These are phyloP conservation scores for Phytophthora fragariaefolia DNA, from an alignment of 352 stramenopile genomes.

Conservation along the genomic window DNA sequence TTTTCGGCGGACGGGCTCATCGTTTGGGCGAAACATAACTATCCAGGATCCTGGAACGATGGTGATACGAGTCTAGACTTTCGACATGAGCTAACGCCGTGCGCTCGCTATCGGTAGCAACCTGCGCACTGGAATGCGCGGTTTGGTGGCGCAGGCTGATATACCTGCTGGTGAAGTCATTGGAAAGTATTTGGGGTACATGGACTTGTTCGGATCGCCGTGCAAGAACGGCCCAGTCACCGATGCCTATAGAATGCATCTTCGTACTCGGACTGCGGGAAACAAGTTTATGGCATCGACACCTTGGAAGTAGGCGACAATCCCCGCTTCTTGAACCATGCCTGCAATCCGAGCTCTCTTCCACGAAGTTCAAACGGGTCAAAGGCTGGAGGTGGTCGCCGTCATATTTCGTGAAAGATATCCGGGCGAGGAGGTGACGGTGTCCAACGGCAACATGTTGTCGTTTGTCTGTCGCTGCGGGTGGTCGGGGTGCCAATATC, in stretches of 20 bases:
- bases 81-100: background rate
- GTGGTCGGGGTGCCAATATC: constrained; percentile 1
- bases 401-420: background rate
- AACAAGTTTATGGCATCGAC: background rate
- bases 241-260: background rate
- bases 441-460: background rate
- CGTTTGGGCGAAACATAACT: background rate
- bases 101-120: background rate
- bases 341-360: background rate
- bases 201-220: background rate
- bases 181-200: background rate
- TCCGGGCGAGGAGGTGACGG: background rate
- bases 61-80: background rate
- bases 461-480: background rate
- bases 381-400: background rate
- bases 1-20: background rate
- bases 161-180: constrained; percentile 1
- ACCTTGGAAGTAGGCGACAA: background rate
- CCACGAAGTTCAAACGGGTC: background rate
- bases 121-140: constrained; percentile 4
- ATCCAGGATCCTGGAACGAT: background rate
- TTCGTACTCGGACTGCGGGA: background rate
- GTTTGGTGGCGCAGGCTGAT: background rate
- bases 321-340: background rate
- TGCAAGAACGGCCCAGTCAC: constrained; percentile 2